These are phyloP conservation scores for Euphorbia lathyris DNA, from an alignment of 345 rosid species.

Conservation along the genomic window DNA sequence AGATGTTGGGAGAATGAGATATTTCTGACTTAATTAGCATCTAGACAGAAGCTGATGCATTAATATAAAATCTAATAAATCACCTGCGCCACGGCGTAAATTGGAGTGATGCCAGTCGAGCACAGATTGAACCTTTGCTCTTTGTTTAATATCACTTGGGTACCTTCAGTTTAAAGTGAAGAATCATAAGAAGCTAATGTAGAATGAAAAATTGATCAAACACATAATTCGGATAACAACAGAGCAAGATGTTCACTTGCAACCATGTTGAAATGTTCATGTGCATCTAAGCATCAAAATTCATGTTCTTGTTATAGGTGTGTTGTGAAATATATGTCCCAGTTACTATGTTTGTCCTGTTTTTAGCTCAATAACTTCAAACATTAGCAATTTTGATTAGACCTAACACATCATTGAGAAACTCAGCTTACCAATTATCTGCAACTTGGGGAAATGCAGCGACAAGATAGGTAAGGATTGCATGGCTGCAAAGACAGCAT, in stretches of 20 bases:
- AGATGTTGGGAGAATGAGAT: background rate
- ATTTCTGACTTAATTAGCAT: background rate
- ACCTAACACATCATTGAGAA: background rate
- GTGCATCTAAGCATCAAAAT: background rate
- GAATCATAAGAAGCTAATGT: background rate
- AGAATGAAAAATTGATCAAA: background rate
- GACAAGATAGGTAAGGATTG: conserved; percentile 72
- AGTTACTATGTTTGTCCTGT: background rate
- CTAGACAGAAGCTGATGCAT: background rate
- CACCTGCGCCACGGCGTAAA: conserved; percentile 69
- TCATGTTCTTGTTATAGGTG: background rate
- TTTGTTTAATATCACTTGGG: conserved; percentile 68
- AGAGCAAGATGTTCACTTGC: background rate
- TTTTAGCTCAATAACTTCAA: background rate
- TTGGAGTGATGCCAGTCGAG: conserved; percentile 87
- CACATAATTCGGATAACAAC: background rate
- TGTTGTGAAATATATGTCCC: background rate
- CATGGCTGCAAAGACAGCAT: conserved; percentile 54
- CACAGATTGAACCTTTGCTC: conserved; percentile 78
- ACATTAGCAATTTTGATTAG: background rate
- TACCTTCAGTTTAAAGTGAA: conserved; percentile 46
- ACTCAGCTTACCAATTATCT: conserved; percentile 67
- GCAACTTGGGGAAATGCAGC: conserved; percentile 74
- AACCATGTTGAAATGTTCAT: background rate
- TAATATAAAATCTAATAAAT: background rate